These are phyloP conservation scores for Monosporascus sp. DNA, from an alignment of 2,329 filamentous ascomycete genomes.

Conservation along the genomic window DNA sequence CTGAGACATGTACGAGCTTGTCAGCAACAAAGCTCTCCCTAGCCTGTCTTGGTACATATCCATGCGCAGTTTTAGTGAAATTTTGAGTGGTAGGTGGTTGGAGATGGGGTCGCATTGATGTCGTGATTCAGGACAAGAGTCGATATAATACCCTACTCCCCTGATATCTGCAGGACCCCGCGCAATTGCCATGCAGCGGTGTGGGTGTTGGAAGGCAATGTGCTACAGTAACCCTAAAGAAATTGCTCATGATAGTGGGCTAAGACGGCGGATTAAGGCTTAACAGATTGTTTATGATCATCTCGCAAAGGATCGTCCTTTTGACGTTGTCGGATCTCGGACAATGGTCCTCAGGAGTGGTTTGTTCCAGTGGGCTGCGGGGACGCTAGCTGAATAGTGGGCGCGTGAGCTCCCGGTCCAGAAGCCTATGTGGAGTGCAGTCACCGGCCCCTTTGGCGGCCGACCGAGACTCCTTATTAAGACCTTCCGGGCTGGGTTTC, in stretches of 20 bases:
- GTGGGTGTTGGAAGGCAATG: neutral
- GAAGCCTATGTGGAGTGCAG: too few species aligned
- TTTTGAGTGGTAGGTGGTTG: too few species aligned
- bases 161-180: neutral
- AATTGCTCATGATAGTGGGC: neutral
- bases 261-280: neutral
- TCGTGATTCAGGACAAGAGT: neutral
- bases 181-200: neutral
- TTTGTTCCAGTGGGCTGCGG: neutral
- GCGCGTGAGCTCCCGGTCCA: neutral
- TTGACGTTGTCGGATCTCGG: neutral
- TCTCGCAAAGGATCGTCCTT: neutral
- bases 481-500: too few species aligned
- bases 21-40: neutral
- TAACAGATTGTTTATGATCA: neutral
- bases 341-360: neutral
- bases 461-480: too few species aligned
- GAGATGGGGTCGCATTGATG: neutral
- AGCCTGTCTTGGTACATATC: neutral
- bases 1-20: neutral
- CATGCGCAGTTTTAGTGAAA: neutral
- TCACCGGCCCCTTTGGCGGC: too few species aligned
- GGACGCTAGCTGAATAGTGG: neutral
- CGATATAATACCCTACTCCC: neutral
- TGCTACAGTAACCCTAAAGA: neutral